A percentile compares a stretch with the other conserved stretches of the same genome.
phyloP scores from a whole-genome alignment of 2,329 filamentous ascomycete species.

The Sclerotinia nivalis region DNA sequence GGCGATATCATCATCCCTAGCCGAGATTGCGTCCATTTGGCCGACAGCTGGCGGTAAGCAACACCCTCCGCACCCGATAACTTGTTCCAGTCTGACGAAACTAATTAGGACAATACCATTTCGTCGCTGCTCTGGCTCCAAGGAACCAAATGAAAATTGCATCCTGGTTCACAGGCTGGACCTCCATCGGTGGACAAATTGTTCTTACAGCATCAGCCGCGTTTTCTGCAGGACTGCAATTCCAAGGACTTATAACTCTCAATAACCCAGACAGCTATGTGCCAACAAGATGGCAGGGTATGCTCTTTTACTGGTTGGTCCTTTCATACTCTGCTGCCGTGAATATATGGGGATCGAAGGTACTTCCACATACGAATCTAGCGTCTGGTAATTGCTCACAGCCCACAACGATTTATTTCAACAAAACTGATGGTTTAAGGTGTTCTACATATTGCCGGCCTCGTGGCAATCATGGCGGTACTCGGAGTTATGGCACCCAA shows the following conservation, averaged over 20 bases:
- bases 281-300: conserved; percentile 48
- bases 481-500: conserved; percentile 48
- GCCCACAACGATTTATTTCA: not conserved
- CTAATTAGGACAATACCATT: conserved; percentile 55
- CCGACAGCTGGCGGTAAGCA: conserved; percentile 38
- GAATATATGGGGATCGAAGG: conserved; percentile 28
- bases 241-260: conserved; percentile 48
- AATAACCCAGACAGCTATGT: conserved; percentile 45
- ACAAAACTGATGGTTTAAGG: conserved; percentile 17
- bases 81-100: not conserved
- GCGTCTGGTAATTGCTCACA: conserved; percentile 37
- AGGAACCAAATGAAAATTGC: conserved; percentile 41
- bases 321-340: conserved; percentile 42
- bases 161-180: conserved; percentile 49
- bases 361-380: conserved; percentile 45
- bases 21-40: conserved; percentile 48
- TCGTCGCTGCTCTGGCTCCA: conserved; percentile 57
- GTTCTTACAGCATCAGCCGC: conserved; percentile 51
- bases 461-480: conserved; percentile 45
- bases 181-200: conserved; percentile 50
- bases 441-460: conserved; percentile 42
- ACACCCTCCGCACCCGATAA: not conserved
- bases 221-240: conserved; percentile 48
- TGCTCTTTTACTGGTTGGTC: conserved; percentile 51
- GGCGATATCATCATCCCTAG: conserved; percentile 45